Percentiles rank a stretch among this genome's conserved stretches.
Evolutionary conservation across 2,329 filamentous ascomycete genomes (phyloP).

Genomic region (Pyrenochaeta sp.): DNA sequence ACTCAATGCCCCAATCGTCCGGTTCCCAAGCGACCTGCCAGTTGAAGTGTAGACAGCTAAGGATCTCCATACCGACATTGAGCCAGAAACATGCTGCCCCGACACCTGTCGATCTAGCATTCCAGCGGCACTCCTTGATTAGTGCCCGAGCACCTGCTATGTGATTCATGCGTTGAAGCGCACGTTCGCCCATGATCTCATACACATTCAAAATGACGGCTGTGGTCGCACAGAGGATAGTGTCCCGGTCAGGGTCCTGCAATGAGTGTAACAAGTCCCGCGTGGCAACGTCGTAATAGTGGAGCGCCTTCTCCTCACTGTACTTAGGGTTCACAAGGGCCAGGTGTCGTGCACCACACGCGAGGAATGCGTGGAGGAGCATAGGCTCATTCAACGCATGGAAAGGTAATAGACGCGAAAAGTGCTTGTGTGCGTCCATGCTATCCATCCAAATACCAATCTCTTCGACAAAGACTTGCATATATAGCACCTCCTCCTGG

Average conservation of each 20-base stretch:
- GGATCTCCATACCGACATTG: conserved; percentile 88
- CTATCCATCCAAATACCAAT: conserved; percentile 95
- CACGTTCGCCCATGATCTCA: conserved; percentile 87
- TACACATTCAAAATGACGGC: conserved; percentile 91
- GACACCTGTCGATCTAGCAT: conserved; percentile 78
- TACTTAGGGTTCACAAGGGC: conserved; percentile 74
- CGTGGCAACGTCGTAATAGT: conserved; percentile 88
- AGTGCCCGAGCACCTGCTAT: conserved; percentile 84
- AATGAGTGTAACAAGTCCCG: conserved; percentile 77
- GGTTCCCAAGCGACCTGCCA: conserved; percentile 90
- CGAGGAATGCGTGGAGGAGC: conserved; percentile 86
- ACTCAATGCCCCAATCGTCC: conserved; percentile 86
- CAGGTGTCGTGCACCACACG: conserved; percentile 85
- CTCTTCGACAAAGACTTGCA: conserved; percentile 92
- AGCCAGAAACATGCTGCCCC: conserved; percentile 94
- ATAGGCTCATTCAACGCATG: conserved; percentile 83
- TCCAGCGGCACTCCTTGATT: conserved; percentile 91
- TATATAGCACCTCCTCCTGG: conserved; percentile 82
- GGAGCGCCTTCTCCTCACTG: conserved; percentile 77
- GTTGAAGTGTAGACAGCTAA: conserved; percentile 86
- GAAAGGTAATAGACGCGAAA: conserved; percentile 83
- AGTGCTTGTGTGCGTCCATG: conserved; percentile 85
- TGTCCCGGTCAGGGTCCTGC: conserved; percentile 85
- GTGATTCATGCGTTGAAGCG: conserved; percentile 84
- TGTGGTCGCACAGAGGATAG: conserved; percentile 83